Evolutionary conservation across 2,329 filamentous ascomycete species (phyloP).

Genomic region (Diaporthe capsici): DNA sequence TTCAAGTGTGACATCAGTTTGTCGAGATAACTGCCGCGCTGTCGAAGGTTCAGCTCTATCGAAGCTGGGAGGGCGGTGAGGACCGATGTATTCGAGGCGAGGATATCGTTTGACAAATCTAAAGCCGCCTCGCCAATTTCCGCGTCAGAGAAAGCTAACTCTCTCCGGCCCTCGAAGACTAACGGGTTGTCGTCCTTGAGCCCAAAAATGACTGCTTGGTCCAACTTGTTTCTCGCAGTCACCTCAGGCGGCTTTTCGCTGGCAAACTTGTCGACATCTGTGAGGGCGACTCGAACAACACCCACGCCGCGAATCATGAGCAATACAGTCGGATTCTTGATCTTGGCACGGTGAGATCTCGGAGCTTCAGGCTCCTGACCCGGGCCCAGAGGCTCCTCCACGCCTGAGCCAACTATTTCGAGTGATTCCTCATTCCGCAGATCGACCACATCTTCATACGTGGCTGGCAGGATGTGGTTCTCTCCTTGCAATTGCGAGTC

Average conservation of each 20-base stretch:
- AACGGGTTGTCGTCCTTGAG: conserved; percentile 86
- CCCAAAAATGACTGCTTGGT: conserved; percentile 95
- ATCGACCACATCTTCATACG: conserved; percentile 90
- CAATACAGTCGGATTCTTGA: conserved; percentile 74
- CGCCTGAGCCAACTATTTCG: conserved; percentile 74
- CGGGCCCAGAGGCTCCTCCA: conserved; percentile 68
- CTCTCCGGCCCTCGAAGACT: conserved; percentile 80
- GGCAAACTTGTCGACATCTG: conserved; percentile 72
- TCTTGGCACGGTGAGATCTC: conserved; percentile 66
- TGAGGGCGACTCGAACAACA: conserved; percentile 70
- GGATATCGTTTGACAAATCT: conserved; percentile 83
- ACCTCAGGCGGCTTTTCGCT: conserved; percentile 72
- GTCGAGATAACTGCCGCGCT: conserved; percentile 80
- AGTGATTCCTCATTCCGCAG: conserved; percentile 77
- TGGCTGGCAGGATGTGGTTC: conserved; percentile 72
- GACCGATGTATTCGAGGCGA: conserved; percentile 82
- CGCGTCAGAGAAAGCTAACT: conserved; percentile 74
- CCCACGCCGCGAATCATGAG: conserved; percentile 75
- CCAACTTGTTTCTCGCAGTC: conserved; percentile 89
- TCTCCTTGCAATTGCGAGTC: conserved; percentile 82
- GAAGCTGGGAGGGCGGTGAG: conserved; percentile 81
- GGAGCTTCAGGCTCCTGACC: conserved; percentile 59
- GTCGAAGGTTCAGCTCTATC: conserved; percentile 83
- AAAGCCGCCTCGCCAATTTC: conserved; percentile 85
- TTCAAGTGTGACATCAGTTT: conserved; percentile 81